Evolutionary conservation across 345 rosid species (phyloP).

Genomic region (Nephelium lappaceum): DNA sequence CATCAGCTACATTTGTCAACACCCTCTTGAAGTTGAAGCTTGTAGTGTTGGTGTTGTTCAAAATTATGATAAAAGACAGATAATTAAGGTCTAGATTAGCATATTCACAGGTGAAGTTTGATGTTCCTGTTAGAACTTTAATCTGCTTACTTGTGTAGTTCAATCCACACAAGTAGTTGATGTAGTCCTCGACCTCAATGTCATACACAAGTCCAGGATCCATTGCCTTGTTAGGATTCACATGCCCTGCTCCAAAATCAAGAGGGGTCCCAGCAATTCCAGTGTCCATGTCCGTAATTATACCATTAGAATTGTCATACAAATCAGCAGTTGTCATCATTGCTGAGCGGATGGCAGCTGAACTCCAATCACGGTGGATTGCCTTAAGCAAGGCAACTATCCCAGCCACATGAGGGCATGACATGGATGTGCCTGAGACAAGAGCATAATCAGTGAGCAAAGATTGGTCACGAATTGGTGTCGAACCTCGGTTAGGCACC

Average conservation of each 20-base stretch:
- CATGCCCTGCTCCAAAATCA: conserved; percentile 1
- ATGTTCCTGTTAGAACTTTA: neutral
- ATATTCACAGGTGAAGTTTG: neutral
- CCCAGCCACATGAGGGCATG: conserved; percentile 43
- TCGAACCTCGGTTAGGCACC: conserved; percentile 13
- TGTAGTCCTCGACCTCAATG: neutral
- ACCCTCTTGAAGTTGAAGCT: conserved; percentile 5
- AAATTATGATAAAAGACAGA: neutral
- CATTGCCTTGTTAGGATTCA: neutral
- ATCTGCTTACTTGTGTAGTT: neutral
- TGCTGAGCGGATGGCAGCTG: conserved; percentile 37
- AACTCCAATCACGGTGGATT: conserved; percentile 37
- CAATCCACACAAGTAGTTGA: conserved; percentile 2
- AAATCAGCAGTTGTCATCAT: conserved; percentile 34
- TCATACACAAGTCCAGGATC: conserved; percentile 17
- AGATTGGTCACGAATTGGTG: neutral
- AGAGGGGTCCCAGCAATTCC: neutral
- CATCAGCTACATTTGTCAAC: conserved; percentile 16
- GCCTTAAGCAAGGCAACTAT: conserved; percentile 35
- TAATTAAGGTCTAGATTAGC: conserved; percentile 5
- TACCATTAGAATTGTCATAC: neutral
- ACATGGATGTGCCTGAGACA: conserved; percentile 41
- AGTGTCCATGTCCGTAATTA: neutral
- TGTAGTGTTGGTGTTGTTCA: neutral
- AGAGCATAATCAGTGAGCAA: conserved; percentile 22